Conservation (phyloP, 495 filamentous ascomycete genomes). For the Ramalina peruviana region DNA sequence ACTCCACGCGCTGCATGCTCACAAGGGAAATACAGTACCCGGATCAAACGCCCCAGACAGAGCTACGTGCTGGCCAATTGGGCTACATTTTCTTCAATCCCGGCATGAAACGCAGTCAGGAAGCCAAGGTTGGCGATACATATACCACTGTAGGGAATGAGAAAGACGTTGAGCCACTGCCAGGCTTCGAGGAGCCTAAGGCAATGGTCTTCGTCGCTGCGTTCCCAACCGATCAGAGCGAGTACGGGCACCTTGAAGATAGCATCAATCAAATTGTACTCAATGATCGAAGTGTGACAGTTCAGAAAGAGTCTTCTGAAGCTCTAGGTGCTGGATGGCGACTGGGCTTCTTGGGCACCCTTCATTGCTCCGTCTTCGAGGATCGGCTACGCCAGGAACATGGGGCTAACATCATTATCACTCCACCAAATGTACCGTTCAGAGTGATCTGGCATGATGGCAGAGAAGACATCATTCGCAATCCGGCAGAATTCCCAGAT, state of each 20-base stretch:
- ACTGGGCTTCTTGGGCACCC: conserved; percentile 84
- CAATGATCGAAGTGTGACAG: conserved; percentile 87
- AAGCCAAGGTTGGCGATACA: conserved; percentile 92
- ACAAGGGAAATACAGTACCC: conserved; percentile 37
- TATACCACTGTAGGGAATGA: conserved; percentile 77
- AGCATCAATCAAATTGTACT: conserved; percentile 87
- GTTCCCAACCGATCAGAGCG: conserved; percentile 78
- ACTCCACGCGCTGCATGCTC: too few relatives aligned
- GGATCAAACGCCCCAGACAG: conserved; percentile 63
- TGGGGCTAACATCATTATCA: conserved; percentile 91
- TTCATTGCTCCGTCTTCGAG: conserved; percentile 97
- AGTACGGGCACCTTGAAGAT: conserved; percentile 79
- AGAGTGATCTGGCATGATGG: conserved; percentile 68
- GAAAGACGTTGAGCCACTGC: conserved; percentile 61
- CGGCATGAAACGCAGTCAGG: conserved; percentile 89
- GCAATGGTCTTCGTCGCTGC: conserved; percentile 98
- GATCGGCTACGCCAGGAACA: conserved; percentile 93
- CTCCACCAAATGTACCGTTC: conserved; percentile 85
- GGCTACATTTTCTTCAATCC: conserved; percentile 96
- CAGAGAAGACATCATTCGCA: conserved; percentile 58
- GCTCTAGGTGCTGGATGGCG: conserved; percentile 90
- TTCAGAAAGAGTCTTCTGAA: conserved; percentile 87
- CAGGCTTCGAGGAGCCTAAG: conserved; percentile 94
- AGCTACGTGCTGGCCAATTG: conserved; percentile 80
- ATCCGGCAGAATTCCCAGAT: conserved; percentile 77